phyloP scores from a whole-genome alignment of 108 stramenopile species.

The Discostella pseudostelligera region DNA sequence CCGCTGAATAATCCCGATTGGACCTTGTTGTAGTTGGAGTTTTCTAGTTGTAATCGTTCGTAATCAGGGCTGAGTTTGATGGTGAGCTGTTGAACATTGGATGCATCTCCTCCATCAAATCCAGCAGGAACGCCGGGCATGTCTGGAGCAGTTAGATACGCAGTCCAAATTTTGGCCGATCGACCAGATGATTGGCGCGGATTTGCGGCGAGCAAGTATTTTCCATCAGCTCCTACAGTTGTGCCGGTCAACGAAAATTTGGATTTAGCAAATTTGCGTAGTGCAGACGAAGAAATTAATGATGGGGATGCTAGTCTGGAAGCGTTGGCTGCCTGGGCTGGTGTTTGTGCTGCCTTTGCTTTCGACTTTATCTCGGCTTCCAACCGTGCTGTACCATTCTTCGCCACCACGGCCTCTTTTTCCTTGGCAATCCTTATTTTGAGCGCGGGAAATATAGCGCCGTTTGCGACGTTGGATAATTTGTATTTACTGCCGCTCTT shows the following conservation, averaged over 20 bases:
- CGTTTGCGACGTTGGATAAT: conserved; percentile 45
- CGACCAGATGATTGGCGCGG: conserved; percentile 44
- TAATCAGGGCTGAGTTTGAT: conserved; percentile 43
- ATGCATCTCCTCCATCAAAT: conserved; percentile 33
- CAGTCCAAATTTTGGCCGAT: conserved; percentile 44
- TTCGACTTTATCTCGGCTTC: conserved; percentile 4
- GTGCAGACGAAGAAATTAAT: conserved; percentile 15
- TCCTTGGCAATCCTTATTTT: conserved; percentile 19
- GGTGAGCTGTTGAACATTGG: conserved; percentile 33
- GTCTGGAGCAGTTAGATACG: conserved; percentile 29
- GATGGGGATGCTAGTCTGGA: conserved; percentile 4
- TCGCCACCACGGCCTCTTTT: conserved; percentile 5
- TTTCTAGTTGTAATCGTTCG: conserved; percentile 43
- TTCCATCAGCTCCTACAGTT: conserved; percentile 28
- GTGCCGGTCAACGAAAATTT: conserved; percentile 38
- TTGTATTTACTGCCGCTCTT: conserved; percentile 74
- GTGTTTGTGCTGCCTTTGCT: conserved; percentile 18
- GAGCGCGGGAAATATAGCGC: conserved; percentile 15
- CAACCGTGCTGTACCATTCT: conserved; percentile 5
- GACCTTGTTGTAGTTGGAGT: conserved; percentile 51
- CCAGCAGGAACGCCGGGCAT: conserved; percentile 30
- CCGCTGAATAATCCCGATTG: conserved; percentile 41
- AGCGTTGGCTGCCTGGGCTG: conserved; percentile 7
- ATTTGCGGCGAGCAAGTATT: conserved; percentile 49
- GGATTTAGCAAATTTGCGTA: conserved; percentile 35